Percentiles rank a stretch among this genome's conserved stretches.
These are phyloP conservation scores for Hyphodiscus sp. DNA, from an alignment of 2,329 filamentous ascomycete genomes.

Conservation along the genomic window DNA sequence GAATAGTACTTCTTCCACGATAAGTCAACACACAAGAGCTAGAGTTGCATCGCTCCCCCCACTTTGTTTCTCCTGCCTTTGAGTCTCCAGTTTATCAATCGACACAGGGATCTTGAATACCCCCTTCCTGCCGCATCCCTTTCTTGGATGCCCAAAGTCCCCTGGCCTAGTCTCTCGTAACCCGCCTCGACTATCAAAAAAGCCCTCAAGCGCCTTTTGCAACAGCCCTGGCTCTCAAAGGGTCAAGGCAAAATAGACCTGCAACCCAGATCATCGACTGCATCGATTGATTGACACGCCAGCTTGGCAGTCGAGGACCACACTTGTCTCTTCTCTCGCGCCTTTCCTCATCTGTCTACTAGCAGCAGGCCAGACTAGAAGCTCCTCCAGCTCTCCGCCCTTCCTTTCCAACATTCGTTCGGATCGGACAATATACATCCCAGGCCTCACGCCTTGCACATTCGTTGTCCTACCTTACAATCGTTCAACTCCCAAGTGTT, in stretches of 20 bases:
- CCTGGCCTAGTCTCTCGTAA: background rate
- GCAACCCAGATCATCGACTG: background rate
- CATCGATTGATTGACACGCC: background rate
- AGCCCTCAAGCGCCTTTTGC: background rate
- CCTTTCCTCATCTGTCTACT: constrained; percentile 10
- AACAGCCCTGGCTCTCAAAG: background rate
- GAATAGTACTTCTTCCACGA: background rate
- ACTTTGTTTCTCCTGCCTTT: background rate
- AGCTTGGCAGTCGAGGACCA: constrained; percentile 5
- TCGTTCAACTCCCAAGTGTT: constrained; percentile 14
- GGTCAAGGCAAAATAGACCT: background rate
- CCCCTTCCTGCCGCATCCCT: background rate
- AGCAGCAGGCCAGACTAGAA: constrained; percentile 11
- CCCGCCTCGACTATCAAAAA: background rate
- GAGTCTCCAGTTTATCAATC: constrained; percentile 1
- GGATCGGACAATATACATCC: constrained; percentile 21
- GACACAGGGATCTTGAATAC: constrained; percentile 3
- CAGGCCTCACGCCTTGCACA: constrained; percentile 13
- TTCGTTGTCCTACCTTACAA: constrained; percentile 16
- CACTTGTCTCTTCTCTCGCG: constrained; percentile 2
- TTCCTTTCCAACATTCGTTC: constrained; percentile 15
- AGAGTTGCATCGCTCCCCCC: no score
- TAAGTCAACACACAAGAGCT: background rate
- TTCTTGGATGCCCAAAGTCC: background rate
- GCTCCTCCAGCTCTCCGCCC: constrained; percentile 5